Base-by-base conservation (phyloP, 176 grass and related monocot genomes). In the Hyparrhenia diplandra region DNA sequence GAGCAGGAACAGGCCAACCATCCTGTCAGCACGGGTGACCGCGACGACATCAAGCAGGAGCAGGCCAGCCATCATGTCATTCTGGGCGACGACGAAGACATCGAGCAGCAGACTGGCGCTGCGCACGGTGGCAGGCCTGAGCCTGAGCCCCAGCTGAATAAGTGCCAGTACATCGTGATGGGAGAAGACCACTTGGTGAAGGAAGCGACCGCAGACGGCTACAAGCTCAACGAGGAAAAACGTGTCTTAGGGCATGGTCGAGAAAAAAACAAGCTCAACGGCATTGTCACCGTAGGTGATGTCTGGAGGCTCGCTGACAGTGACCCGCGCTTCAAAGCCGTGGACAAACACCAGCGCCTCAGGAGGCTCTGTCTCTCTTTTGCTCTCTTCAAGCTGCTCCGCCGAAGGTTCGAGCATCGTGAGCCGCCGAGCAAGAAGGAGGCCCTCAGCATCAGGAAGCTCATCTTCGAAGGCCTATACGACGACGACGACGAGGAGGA, bases 291-390 rank as follows among this genome's bases (percentile, higher is more conserved):
- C 10, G 57, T 60, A 1, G 57, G 57, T 12, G 10, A 60, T 12
- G 10, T 60, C 57, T 60, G 57, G 57, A 12, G 10, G 0, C 57
- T 60, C 23, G 0, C 10, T 4, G 57, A 59, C 10, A 59, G 10
- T 13, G 57, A 59, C n/a, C 9, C 0, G 2, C n/a, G 7, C n/a
- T 10, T 59, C 3, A 10, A 2, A 1, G 0, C 2, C 9, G 0
- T 24, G 2, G 55, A 59, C n/a, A 2, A 0, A 13, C 10, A 60
- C 23, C n/a, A 60, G 1, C 24, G 57, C 10, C 24, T 60, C 10
- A 41, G 40, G 40, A 41, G 40, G 43, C 43, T 54, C 51, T 54
- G 51, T 21, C 51, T 54, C 51, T 54, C 51, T 18, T 54, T 54
- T 54, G 51, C 51, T 21, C 51, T 54, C 51, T 54, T 54, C 18